These are phyloP conservation scores for Lachancea sp. DNA, from an alignment of 805 yeast genomes.

Conservation along the genomic window DNA sequence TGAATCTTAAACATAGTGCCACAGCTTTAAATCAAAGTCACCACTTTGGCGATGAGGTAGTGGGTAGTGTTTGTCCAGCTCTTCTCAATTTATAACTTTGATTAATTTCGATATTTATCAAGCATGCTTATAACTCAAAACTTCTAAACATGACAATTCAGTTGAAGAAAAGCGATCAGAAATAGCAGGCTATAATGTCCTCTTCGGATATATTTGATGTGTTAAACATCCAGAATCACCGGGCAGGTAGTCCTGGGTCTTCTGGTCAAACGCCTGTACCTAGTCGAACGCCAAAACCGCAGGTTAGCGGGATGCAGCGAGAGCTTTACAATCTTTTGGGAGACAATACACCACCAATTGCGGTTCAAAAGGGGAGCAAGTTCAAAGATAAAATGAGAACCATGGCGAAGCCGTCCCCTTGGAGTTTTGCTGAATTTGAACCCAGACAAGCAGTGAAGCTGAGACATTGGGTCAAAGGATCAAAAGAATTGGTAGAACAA, in stretches of 20 bases:
- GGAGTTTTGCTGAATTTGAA: conserved; percentile 65
- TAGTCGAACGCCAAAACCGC: conserved; percentile 19
- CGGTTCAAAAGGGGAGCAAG: conserved; percentile 43
- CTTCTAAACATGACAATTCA: not conserved
- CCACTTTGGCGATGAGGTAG: not conserved
- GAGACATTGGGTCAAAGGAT: conserved; percentile 84
- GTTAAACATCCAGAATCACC: conserved; percentile 48
- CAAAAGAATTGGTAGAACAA: conserved; percentile 37
- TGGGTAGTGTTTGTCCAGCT: not conserved
- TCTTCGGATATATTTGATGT: conserved; percentile 71
- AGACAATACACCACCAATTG: conserved; percentile 81
- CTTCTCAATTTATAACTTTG: not conserved
- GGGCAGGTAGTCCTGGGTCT: conserved; percentile 18
- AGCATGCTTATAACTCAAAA: too few relatives aligned
- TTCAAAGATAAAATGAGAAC: conserved; percentile 61
- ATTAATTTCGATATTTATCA: not conserved
- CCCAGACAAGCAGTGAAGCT: conserved; percentile 52
- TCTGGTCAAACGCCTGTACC: conserved; percentile 11
- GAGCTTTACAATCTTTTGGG: conserved; percentile 86
- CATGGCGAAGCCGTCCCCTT: conserved; percentile 64
- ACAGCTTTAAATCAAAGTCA: not conserved
- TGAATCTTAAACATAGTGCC: conserved; percentile 6
- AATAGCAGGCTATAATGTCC: conserved; percentile 21
- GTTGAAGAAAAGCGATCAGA: not conserved
- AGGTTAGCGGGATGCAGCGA: conserved; percentile 70